A percentile compares a stretch with the other conserved stretches of the same genome.
These are phyloP conservation scores for Thozetella sp. DNA, from an alignment of 495 filamentous ascomycete genomes.

Conservation along the genomic window DNA sequence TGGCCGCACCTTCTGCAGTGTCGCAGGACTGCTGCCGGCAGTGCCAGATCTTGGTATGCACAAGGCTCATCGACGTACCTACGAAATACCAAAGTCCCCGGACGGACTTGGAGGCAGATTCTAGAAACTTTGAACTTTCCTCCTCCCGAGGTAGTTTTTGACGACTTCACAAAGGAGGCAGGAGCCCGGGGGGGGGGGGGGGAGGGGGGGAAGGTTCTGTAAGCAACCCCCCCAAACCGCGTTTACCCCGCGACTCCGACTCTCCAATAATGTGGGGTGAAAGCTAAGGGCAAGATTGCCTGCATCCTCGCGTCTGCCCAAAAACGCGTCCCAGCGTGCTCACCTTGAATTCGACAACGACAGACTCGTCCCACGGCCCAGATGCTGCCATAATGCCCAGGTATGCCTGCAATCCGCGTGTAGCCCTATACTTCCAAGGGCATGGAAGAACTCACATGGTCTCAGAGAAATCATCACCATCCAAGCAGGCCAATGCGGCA, in stretches of 20 bases:
- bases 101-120: too few species aligned
- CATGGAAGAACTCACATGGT: neutral
- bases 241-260: neutral
- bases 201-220: neutral
- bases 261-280: neutral
- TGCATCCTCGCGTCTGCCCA: neutral
- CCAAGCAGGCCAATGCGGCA: constrained; percentile 98
- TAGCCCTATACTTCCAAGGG: neutral
- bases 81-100: too few species aligned
- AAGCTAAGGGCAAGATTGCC: neutral
- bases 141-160: too few species aligned
- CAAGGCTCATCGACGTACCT: too few species aligned
- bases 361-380: constrained; percentile 7
- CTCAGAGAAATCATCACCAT: constrained; percentile 98
- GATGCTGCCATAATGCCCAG: constrained; percentile 51
- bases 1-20: too few species aligned
- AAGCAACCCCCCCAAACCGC: neutral
- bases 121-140: too few species aligned
- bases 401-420: constrained; percentile 20
- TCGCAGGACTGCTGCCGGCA: too few species aligned
- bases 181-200: too few species aligned
- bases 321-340: neutral
- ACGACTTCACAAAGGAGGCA: too few species aligned
- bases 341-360: neutral
- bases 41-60: too few species aligned